These are phyloP conservation scores for Xylaria venustula DNA, from an alignment of 495 filamentous ascomycete genomes.

Conservation along the genomic window DNA sequence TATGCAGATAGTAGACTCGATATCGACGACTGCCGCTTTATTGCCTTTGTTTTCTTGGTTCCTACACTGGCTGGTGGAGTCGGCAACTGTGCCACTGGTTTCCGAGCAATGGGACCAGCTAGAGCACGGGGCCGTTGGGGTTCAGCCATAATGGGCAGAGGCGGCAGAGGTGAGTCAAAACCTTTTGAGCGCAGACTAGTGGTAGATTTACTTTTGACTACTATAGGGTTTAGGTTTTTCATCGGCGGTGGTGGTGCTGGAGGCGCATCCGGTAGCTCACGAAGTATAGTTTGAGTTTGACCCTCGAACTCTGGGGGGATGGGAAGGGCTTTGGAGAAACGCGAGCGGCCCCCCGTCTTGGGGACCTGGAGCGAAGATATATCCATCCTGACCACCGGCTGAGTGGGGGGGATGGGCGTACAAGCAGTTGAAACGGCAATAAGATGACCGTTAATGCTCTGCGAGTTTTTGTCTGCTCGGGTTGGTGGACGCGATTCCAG, in stretches of 20 bases:
- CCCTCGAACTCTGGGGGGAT: conserved; percentile 22
- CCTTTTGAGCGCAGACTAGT: conserved; percentile 15
- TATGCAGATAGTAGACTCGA: conserved; percentile 48
- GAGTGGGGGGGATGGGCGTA: conserved; percentile 15
- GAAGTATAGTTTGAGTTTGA: conserved; percentile 16
- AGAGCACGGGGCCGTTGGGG: conserved; percentile 7
- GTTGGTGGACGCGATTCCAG: conserved; percentile 3
- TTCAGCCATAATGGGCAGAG: conserved; percentile 17
- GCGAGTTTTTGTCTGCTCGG: background rate
- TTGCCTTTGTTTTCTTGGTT: conserved; percentile 19
- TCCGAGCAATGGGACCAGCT: conserved; percentile 24
- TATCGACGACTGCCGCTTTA: conserved; percentile 37
- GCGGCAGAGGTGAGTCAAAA: conserved; percentile 21
- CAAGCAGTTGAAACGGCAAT: conserved; percentile 19
- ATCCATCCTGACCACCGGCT: conserved; percentile 26
- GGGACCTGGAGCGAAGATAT: conserved; percentile 26
- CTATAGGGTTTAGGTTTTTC: conserved; percentile 26
- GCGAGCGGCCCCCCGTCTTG: conserved; percentile 30
- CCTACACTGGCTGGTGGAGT: conserved; percentile 11
- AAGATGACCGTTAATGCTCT: conserved; percentile 4
- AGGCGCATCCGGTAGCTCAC: conserved; percentile 15
- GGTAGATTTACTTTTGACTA: conserved; percentile 13
- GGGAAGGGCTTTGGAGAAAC: conserved; percentile 38
- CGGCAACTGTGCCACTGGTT: conserved; percentile 25
- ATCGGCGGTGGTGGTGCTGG: conserved; percentile 24